Base-by-base conservation (phyloP, 2,329 filamentous ascomycete genomes). In the Verticillium nubilum region DNA sequence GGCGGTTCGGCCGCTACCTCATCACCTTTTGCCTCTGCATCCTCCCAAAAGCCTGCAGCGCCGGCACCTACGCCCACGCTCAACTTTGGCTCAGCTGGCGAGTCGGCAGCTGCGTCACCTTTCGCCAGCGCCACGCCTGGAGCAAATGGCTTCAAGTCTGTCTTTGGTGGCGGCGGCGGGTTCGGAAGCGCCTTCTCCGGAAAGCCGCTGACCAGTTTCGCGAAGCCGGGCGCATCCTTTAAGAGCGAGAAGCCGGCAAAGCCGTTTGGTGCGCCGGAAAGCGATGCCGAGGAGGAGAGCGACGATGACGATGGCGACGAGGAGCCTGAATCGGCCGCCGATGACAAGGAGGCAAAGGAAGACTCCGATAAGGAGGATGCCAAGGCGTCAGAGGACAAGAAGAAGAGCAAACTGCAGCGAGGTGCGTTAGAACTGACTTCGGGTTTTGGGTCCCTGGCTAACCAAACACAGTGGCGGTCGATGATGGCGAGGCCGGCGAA, bases 401-500 rank as follows among this genome's bases (percentile, higher is more conserved):
- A 87, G 74, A 88, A 87, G 74, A 88, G 85, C 70, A 86, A 83
- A 68, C 78, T 87, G 60, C 87, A 92, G 67, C 87, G 89, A 71
- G 82, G 91, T 93, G 25, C 13, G 25, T 29, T 6, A 12, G 1
- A 25, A 53, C 17, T 4, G 9, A 19, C 7, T 7, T 5, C 13
- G 25, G 2, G 17, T 17, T 23, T 47, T 12, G 19, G 19, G 10
- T 25, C 31, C 17, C 19, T 56, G 59, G 60, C 72, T 75, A 66
- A 78, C 60, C 60, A 15, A 12, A 47, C 53, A 9, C 56, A 93
- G 85, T 87, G 28, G 76, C 78, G 54, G 84, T 94, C 50, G 89
- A 96, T 70, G 94, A 95, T 57, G 94, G 94, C 59, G 94, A 98
- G 74, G 87, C 92, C 67, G 86, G 86, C 55, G 94, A 98, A 72